These are phyloP conservation scores for Fusarium papillatum DNA, from an alignment of 2,329 filamentous ascomycete species.

Conservation along the genomic window DNA sequence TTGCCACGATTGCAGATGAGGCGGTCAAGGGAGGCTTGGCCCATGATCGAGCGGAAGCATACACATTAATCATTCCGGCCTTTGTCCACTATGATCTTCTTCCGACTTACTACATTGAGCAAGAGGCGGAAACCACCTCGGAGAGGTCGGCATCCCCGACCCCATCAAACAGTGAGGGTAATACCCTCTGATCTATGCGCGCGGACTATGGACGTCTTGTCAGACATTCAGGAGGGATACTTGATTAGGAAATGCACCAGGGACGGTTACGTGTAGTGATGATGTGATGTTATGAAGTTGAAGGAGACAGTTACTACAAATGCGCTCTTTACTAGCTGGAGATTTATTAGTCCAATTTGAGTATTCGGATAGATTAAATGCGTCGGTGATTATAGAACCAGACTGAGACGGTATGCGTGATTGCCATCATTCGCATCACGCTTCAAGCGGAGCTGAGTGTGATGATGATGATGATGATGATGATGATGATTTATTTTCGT, in stretches of 20 bases:
- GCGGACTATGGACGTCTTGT: not conserved
- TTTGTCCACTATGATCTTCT: not conserved
- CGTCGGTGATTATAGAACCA: not conserved
- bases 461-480: too few relatives aligned
- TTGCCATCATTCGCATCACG: not conserved
- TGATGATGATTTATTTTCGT: too few relatives aligned
- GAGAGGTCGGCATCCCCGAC: not conserved
- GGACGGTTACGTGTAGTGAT: not conserved
- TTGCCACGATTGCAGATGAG: not conserved
- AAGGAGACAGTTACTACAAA: not conserved
- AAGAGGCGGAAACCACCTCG: not conserved
- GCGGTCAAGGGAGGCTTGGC: not conserved
- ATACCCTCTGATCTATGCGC: not conserved
- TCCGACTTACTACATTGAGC: not conserved
- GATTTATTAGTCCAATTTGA: not conserved
- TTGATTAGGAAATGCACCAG: not conserved
- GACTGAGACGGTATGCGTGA: not conserved
- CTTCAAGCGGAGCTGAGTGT: too few relatives aligned
- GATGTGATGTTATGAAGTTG: rapidly evolving
- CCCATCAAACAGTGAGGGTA: not conserved
- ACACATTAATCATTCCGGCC: not conserved
- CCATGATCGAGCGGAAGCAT: not conserved
- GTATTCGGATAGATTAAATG: not conserved
- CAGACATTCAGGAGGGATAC: not conserved
- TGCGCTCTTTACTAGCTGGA: too few relatives aligned